Conservation (phyloP, 371 early-diverging fungal species). For the Vittaforma corneae region DNA sequence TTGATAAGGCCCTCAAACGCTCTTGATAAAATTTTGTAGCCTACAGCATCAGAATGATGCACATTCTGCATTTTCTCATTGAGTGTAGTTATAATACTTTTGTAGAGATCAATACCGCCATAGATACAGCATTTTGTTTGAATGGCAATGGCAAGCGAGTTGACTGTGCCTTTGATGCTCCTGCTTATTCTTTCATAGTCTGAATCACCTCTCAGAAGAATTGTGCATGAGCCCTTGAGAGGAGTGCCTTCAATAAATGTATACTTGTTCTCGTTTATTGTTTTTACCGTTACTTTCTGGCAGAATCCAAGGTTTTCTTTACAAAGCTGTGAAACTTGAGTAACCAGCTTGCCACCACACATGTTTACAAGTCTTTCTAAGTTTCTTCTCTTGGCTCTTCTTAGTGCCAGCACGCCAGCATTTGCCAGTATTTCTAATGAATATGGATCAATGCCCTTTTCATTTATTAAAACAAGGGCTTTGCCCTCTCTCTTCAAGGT, state of each 20-base stretch:
- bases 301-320: conserved; percentile 78
- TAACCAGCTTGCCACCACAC: conserved; percentile 90
- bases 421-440: conserved; percentile 90
- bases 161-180: conserved; percentile 90
- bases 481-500: conserved; percentile 69
- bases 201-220: conserved; percentile 89
- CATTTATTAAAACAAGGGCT: conserved; percentile 89
- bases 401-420: conserved; percentile 85
- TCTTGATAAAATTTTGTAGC: conserved; percentile 40
- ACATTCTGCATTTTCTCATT: conserved; percentile 16
- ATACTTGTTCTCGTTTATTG: conserved; percentile 92
- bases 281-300: conserved; percentile 83
- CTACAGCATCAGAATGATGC: conserved; percentile 26
- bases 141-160: conserved; percentile 86
- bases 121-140: conserved; percentile 79
- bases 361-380: conserved; percentile 94
- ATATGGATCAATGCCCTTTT: conserved; percentile 97
- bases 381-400: conserved; percentile 96
- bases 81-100: conserved; percentile 59
- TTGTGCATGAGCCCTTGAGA: conserved; percentile 68
- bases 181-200: conserved; percentile 87
- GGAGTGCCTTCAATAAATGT: conserved; percentile 93
- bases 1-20: conserved; percentile 36
- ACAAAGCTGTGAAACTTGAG: conserved; percentile 83
- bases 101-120: conserved; percentile 89